Base-by-base conservation (phyloP, 306 rosid species). In the Pterocarpus macrocarpus region DNA sequence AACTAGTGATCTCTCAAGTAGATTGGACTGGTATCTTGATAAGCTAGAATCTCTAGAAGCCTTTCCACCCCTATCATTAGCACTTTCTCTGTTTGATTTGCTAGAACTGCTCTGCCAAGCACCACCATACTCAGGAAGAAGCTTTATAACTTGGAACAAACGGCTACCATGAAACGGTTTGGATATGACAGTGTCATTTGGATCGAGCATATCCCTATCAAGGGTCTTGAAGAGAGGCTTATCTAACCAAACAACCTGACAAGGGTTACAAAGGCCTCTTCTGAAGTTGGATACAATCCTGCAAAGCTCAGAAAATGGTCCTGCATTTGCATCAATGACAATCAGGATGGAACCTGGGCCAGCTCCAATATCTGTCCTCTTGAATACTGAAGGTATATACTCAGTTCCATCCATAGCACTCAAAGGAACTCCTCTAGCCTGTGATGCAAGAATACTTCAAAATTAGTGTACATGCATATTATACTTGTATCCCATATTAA, bases 61-160 rank as follows among this genome's bases (percentile, higher is more conserved):
- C 41, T 71, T 61, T 38, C 36, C 10, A 73, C 1, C 7, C 73
- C 69, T 44, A 2, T 28, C 41, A 28, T 44, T 15, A 58, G 7
- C 15, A 28, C 5, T 44, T 14, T 72, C 76, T 35, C 43, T 63
- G 43, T 62, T 85, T 16, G 4, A 12, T 5, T 33, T 64, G 5
- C 71, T 55, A 11, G 71, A 69, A 30, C 5, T 68, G 11, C 55
- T 83, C 13, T 72, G 64, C 76, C 75, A 69, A 61, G 50, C 63
- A 36, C 94, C 92, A 9, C 89, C 92, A 73, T 70, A 90, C 83
- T 92, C 94, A 5, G 98, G 97, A 86, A 94, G 92, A 82, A 89
- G 86, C 80, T 71, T 77, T 17, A 86, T 78, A 17, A 87, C 86
- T 43, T 90, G 75, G 35, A 82, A 80, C 64, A 92, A 72, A 35